A percentile compares a stretch with the other conserved stretches of the same genome.
These are phyloP conservation scores for Teunomyces funiuensis DNA, from an alignment of 805 yeast genomes.

Conservation along the genomic window DNA sequence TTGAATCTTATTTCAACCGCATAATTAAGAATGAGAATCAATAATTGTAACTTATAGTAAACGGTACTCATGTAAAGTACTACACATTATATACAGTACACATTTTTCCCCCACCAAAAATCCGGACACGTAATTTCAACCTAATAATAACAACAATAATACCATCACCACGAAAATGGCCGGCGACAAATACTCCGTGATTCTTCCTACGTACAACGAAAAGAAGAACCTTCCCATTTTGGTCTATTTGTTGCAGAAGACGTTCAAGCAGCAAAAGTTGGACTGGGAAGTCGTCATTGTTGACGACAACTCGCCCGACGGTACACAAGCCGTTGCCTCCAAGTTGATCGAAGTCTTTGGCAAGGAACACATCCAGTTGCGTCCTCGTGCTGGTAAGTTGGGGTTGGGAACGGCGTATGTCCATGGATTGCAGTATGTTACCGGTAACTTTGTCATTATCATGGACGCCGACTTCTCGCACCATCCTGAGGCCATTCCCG, in stretches of 20 bases:
- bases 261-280: slow-evolving; percentile 55
- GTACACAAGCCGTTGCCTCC: slow-evolving; percentile 72
- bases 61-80: too few relatives aligned
- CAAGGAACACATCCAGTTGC: slow-evolving; percentile 56
- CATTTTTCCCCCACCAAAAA: neutral
- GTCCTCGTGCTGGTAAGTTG: slow-evolving; percentile 73
- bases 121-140: slow-evolving; percentile 9
- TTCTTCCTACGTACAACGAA: slow-evolving; percentile 78
- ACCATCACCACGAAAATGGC: slow-evolving; percentile 9
- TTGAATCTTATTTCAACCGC: too few relatives aligned
- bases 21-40: too few relatives aligned
- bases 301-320: slow-evolving; percentile 80
- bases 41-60: too few relatives aligned
- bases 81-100: neutral
- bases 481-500: slow-evolving; percentile 77
- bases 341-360: slow-evolving; percentile 60
- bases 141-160: slow-evolving; percentile 3
- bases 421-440: slow-evolving; percentile 68
- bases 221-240: slow-evolving; percentile 63
- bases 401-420: slow-evolving; percentile 82
- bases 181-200: slow-evolving; percentile 63
- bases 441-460: slow-evolving; percentile 73
- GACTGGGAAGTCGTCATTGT: slow-evolving; percentile 79
- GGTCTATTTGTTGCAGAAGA: slow-evolving; percentile 65
- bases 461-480: slow-evolving; percentile 87